Evolutionary conservation across 768 basidiomycete species (phyloP).

Genomic region (Suillus subaureus): DNA sequence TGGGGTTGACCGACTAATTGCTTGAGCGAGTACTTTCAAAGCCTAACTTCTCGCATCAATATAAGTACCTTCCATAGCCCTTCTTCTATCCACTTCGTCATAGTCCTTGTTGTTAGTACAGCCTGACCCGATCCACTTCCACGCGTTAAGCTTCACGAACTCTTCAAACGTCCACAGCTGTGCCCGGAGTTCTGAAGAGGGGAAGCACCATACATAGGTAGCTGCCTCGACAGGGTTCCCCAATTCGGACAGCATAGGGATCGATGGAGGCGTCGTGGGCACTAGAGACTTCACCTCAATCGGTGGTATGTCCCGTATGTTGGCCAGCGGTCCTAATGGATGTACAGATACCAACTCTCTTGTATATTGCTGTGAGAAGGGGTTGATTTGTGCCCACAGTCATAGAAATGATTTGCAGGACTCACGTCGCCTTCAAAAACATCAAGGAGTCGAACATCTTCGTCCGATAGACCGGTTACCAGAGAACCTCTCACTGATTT

Average conservation of each 20-base stretch:
- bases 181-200: slow-evolving; percentile 47
- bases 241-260: slow-evolving; percentile 41
- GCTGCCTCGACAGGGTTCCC: slow-evolving; percentile 48
- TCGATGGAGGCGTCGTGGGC: slow-evolving; percentile 43
- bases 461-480: slow-evolving; percentile 66
- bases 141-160: slow-evolving; percentile 74
- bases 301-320: slow-evolving; percentile 27
- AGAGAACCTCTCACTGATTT: slow-evolving; percentile 76
- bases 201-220: slow-evolving; percentile 71
- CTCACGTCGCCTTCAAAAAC: slow-evolving; percentile 80
- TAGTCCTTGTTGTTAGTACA: slow-evolving; percentile 42
- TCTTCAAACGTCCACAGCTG: slow-evolving; percentile 81
- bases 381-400: not conserved
- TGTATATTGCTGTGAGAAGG: slow-evolving; percentile 64
- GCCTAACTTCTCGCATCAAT: slow-evolving; percentile 17
- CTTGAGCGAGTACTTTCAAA: not conserved
- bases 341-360: slow-evolving; percentile 56
- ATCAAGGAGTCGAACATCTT: slow-evolving; percentile 73
- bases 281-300: slow-evolving; percentile 37
- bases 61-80: slow-evolving; percentile 38
- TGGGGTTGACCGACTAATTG: not conserved
- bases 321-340: slow-evolving; percentile 49
- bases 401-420: slow-evolving; percentile 8
- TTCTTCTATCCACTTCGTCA: slow-evolving; percentile 54
- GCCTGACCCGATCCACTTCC: slow-evolving; percentile 69